phyloP scores from a whole-genome alignment of 2,329 filamentous ascomycete genomes.

The Lachnellula hyalina region DNA sequence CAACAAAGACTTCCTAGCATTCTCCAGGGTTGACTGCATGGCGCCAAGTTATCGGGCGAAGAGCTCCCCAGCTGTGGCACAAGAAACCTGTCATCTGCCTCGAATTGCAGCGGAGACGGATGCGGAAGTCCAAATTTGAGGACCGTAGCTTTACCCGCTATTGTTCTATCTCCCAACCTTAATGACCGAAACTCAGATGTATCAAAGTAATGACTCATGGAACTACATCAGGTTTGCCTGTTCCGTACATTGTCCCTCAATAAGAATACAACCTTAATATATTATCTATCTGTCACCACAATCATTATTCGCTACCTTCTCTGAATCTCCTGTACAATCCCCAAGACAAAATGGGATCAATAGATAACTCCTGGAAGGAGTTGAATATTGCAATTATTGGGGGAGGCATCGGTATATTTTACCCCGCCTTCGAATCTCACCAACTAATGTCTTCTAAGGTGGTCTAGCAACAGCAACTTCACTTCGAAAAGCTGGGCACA shows the following conservation, averaged over 20 bases:
- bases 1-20: no score
- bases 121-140: not conserved
- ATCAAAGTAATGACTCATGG: not conserved
- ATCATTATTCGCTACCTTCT: not conserved
- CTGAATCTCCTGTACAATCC: not conserved
- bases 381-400: conserved; percentile 20
- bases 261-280: not conserved
- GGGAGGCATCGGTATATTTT: conserved; percentile 16
- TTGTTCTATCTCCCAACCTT: conserved; percentile 5
- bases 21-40: conserved; percentile 31
- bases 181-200: not conserved
- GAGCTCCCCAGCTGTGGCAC: no score
- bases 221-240: not conserved
- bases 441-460: conserved; percentile 27
- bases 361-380: conserved; percentile 10
- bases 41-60: no score
- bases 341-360: conserved; percentile 16
- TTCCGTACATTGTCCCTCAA: not conserved
- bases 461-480: conserved; percentile 48
- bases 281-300: not conserved
- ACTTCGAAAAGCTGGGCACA: conserved; percentile 47
- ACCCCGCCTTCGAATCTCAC: not conserved
- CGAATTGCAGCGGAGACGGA: not conserved
- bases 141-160: conserved; percentile 27
- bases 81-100: not conserved